Evolutionary conservation across 2,329 filamentous ascomycete genomes (phyloP).

Genomic region (Epichloe sibirici): DNA sequence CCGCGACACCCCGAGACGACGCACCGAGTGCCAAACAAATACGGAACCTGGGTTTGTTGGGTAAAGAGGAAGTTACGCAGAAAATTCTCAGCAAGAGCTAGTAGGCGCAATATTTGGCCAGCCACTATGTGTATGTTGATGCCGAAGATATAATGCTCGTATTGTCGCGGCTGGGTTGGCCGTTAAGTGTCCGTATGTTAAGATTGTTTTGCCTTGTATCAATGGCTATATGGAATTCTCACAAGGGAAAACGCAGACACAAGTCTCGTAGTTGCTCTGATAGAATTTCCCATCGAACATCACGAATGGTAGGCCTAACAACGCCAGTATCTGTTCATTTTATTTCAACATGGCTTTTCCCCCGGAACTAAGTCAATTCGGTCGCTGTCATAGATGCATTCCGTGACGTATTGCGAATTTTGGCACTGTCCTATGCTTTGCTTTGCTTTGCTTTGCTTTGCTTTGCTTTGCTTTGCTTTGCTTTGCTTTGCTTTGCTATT

Average conservation of each 20-base stretch:
- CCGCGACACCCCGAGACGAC: conserved; percentile 64
- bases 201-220: background rate
- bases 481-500: no score
- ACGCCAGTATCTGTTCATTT: no score
- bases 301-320: no score
- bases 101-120: background rate
- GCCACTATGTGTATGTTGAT: background rate
- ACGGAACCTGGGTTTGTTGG: conserved; percentile 71
- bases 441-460: no score
- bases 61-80: conserved; percentile 70
- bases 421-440: no score
- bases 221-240: background rate
- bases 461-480: no score
- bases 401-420: no score
- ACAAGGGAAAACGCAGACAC: background rate
- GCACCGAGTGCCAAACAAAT: conserved; percentile 77
- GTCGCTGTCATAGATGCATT: no score
- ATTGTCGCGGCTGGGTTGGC: background rate
- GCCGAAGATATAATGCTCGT: background rate
- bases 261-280: background rate
- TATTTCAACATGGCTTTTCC: no score
- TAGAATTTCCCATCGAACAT: background rate
- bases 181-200: background rate
- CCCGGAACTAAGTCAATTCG: no score
- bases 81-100: conserved; percentile 34